phyloP scores from a whole-genome alignment of 129 eudicot species.

The Sambucus nigra region DNA sequence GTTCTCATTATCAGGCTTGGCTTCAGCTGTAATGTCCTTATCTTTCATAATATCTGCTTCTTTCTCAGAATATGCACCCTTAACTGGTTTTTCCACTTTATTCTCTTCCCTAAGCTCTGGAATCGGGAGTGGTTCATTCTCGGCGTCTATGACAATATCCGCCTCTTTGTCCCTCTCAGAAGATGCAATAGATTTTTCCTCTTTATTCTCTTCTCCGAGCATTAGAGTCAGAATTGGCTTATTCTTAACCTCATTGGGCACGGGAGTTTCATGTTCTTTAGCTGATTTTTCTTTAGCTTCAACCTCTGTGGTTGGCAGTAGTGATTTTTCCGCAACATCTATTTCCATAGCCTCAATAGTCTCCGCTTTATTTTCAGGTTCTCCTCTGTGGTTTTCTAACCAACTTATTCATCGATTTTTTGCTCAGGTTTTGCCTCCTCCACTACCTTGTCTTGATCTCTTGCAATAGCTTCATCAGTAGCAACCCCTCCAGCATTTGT shows the following conservation, averaged over 20 bases:
- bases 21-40: too few relatives aligned
- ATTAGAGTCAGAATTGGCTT: too few relatives aligned
- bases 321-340: neutral
- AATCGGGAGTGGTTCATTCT: too few relatives aligned
- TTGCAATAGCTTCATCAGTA: conserved; percentile 3
- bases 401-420: neutral
- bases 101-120: too few relatives aligned
- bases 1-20: too few relatives aligned
- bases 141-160: too few relatives aligned
- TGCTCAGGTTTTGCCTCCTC: neutral
- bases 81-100: too few relatives aligned
- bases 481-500: neutral
- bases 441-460: conserved; percentile 10
- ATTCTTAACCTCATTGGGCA: neutral
- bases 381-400: neutral
- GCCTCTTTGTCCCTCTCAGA: too few relatives aligned
- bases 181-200: too few relatives aligned
- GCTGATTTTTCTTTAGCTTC: neutral
- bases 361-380: neutral
- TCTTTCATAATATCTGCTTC: too few relatives aligned
- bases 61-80: too few relatives aligned
- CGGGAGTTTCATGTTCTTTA: neutral
- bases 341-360: neutral
- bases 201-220: too few relatives aligned
- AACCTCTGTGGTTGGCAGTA: neutral